Evolutionary conservation across 306 rosid species (phyloP), one percentile per base, ranked within the genome.

Genomic region (Sesbania bispinosa): DNA sequence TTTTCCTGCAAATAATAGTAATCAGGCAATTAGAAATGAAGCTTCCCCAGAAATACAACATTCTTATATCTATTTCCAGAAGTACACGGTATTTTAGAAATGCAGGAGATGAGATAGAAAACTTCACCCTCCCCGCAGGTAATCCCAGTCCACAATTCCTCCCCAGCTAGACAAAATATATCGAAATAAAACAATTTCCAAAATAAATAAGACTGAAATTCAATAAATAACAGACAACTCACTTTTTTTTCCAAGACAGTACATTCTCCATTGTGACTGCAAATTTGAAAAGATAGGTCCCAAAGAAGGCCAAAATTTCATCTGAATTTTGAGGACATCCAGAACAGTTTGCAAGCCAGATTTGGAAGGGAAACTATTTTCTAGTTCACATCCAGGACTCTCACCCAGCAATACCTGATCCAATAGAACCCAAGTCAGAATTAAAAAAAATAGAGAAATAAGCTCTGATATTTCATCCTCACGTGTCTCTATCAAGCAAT

Each of bases 381-480:
- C 83, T 55, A 58, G 69, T 77, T 86, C 87, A 36, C 59, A 57
- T 77, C 61, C 88, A 64, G 85, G 85, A 66, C 73, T 81, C 77
- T 91, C 97, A 67, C 95, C 95, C 43, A 91, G 83, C 78, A 94
- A 78, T 47, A 83, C 97, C 99, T 94, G 50, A 78, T 70, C 33
- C 72, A 35, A 10, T 55, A 33, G 90, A 66, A 54, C 35, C 64
- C 18, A 71, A 64, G 53, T 73, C 73, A 79, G 74, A 74, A 76
- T 67, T 67, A 23, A 52, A 71, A 51, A 65, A 57, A 16, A 21
- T 62, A 13, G 45, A 51, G 18, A 36, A 50, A 58, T 27, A 50
- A 29, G 21, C 68, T 38, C 61, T 96, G 82, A 90, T 89, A 68
- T 4, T 97, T 85, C 97, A 94, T 94, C 78, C 79, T 85, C 62